phyloP scores from a whole-genome alignment of 495 filamentous ascomycete species.

The Friedmanniomyces simplex region DNA sequence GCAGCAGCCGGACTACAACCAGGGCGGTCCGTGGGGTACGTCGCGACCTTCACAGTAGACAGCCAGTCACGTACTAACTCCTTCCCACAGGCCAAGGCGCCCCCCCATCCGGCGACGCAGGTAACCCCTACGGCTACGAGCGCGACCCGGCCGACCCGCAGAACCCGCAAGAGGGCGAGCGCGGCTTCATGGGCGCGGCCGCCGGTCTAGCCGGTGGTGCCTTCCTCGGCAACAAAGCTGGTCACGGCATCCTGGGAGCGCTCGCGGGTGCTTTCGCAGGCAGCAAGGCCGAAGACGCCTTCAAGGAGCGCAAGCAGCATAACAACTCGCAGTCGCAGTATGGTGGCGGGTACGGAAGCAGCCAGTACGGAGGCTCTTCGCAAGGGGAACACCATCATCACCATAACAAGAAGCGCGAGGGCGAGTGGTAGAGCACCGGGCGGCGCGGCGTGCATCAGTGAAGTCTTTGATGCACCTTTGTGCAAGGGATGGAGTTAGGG shows the following conservation, averaged over 20 bases:
- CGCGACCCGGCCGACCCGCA: conserved; percentile 23
- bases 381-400: conserved; percentile 1
- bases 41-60: conserved; percentile 22
- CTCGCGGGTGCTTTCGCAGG: conserved; percentile 29
- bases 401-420: conserved; percentile 9
- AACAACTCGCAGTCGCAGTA: neutral
- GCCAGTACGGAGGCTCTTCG: conserved; percentile 2
- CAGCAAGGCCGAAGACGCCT: conserved; percentile 32
- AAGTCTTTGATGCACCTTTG: too few relatives aligned
- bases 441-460: too few relatives aligned
- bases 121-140: conserved; percentile 22
- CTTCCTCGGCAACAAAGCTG: conserved; percentile 16
- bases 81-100: conserved; percentile 9
- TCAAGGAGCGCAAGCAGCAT: conserved; percentile 24
- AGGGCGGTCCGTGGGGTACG: conserved; percentile 19
- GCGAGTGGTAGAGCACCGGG: neutral
- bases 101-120: conserved; percentile 19
- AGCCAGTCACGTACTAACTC: conserved; percentile 12
- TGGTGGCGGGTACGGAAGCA: neutral
- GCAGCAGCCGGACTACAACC: conserved; percentile 19
- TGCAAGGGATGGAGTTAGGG: too few relatives aligned
- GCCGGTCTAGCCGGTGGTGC: conserved; percentile 26
- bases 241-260: conserved; percentile 29
- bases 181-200: conserved; percentile 24
- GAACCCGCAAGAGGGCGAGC: conserved; percentile 27